These are phyloP conservation scores for Punctularia strigosozonata DNA, from an alignment of 768 basidiomycete species.

Conservation along the genomic window DNA sequence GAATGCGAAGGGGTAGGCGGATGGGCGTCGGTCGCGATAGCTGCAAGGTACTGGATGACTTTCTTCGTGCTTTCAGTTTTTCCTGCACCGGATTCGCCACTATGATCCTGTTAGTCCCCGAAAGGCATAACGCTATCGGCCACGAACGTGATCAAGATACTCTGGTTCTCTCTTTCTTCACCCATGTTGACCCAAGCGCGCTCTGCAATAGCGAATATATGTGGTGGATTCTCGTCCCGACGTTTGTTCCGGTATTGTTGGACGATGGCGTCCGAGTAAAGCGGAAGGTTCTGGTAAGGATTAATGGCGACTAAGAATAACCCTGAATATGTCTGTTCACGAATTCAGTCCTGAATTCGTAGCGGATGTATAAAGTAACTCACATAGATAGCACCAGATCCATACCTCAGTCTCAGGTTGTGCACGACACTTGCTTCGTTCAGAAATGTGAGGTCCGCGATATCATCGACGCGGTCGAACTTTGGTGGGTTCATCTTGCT, in stretches of 20 bases:
- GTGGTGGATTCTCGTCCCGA: constrained; percentile 87
- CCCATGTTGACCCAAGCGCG: constrained; percentile 98
- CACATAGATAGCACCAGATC: constrained; percentile 87
- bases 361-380: constrained; percentile 25
- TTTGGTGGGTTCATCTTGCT: constrained; percentile 98
- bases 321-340: constrained; percentile 76
- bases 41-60: constrained; percentile 97
- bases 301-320: constrained; percentile 98
- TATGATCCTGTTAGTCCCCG: constrained; percentile 18
- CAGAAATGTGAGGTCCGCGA: constrained; percentile 93
- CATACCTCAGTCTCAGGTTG: constrained; percentile 86
- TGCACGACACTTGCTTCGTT: constrained; percentile 99
- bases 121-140: background rate
- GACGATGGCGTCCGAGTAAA: constrained; percentile 82
- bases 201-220: constrained; percentile 95
- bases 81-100: constrained; percentile 97
- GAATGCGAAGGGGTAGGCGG: constrained; percentile 47
- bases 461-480: constrained; percentile 96
- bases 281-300: constrained; percentile 85
- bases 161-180: constrained; percentile 93
- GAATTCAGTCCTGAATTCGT: background rate
- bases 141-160: constrained; percentile 92
- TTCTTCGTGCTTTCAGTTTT: constrained; percentile 99
- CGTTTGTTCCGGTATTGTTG: constrained; percentile 86
- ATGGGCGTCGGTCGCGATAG: constrained; percentile 82